Evolutionary conservation across 2,329 filamentous ascomycete genomes (phyloP).

Genomic region (Colletotrichum magnum): DNA sequence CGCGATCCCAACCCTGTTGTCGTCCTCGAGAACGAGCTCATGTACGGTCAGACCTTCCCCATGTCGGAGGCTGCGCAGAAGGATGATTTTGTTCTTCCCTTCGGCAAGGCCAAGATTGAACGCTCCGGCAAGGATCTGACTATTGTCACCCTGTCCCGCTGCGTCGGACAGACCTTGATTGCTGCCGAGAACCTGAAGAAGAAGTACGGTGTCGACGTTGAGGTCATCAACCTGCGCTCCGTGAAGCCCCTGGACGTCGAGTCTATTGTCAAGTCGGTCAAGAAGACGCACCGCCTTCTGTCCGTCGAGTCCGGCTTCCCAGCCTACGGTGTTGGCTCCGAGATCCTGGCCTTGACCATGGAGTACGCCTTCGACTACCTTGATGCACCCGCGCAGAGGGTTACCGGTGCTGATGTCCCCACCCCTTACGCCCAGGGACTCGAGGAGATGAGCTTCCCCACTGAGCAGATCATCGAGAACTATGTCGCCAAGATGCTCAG

Average conservation of each 20-base stretch:
- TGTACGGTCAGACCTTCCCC: conserved; percentile 95
- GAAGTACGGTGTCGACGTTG: conserved; percentile 95
- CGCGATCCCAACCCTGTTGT: conserved; percentile 98
- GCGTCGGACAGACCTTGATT: conserved; percentile 90
- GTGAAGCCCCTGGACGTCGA: conserved; percentile 97
- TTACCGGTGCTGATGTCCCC: conserved; percentile 97
- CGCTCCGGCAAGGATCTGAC: conserved; percentile 95
- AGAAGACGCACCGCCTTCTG: conserved; percentile 96
- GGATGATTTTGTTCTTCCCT: conserved; percentile 95
- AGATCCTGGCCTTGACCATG: conserved; percentile 95
- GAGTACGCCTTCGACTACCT: conserved; percentile 99
- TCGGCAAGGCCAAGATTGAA: conserved; percentile 99
- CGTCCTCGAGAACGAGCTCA: conserved; percentile 88
- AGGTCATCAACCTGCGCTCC: conserved; percentile 98
- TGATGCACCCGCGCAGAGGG: conserved; percentile 90
- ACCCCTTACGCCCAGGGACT: conserved; percentile 95
- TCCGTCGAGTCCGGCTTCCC: conserved; percentile 97
- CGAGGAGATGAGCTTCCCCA: conserved; percentile 96
- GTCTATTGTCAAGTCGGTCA: conserved; percentile 94
- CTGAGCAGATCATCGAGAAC: conserved; percentile 86
- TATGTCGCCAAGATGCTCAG: conserved; percentile 92
- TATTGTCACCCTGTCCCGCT: conserved; percentile 94
- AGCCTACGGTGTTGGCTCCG: conserved; percentile 90
- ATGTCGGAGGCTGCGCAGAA: conserved; percentile 98
- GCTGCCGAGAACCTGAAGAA: conserved; percentile 94